These are phyloP conservation scores for Quercus variabilis DNA, from an alignment of 306 rosid species.

Conservation along the genomic window DNA sequence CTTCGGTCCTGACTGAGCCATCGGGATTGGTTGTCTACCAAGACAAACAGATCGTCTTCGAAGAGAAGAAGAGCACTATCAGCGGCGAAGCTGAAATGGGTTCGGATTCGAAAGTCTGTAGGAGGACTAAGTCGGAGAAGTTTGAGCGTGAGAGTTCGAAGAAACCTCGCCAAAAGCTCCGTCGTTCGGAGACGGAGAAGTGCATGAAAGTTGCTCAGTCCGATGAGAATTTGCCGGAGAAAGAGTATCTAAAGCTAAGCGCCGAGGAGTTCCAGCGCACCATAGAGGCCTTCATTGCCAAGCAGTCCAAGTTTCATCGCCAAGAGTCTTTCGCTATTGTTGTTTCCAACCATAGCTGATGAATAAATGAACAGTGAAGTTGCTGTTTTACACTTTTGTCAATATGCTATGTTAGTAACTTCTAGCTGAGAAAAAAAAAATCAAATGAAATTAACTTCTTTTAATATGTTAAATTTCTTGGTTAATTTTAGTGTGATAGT, in stretches of 20 bases:
- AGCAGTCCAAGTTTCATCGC: slow-evolving; percentile 60
- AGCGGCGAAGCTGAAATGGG: slow-evolving; percentile 4
- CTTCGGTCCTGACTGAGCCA: slow-evolving; percentile 5
- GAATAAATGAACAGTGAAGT: too few relatives aligned
- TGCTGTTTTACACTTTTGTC: not conserved
- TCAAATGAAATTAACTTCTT: not conserved
- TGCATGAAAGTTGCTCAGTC: slow-evolving; percentile 4
- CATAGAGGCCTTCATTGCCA: slow-evolving; percentile 76
- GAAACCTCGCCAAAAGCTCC: slow-evolving; percentile 17
- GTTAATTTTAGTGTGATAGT: not conserved
- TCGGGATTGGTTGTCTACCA: slow-evolving; percentile 20
- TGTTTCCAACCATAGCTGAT: slow-evolving; percentile 22
- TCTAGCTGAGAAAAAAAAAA: not conserved
- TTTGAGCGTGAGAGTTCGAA: slow-evolving; percentile 1
- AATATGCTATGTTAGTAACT: not conserved
- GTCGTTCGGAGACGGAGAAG: slow-evolving; percentile 59
- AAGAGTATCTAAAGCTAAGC: slow-evolving; percentile 37
- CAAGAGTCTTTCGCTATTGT: slow-evolving; percentile 53
- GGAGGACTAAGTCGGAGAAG: slow-evolving; percentile 50
- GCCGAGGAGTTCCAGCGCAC: slow-evolving; percentile 74
- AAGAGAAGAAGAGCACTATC: not conserved
- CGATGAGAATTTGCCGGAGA: slow-evolving; percentile 15
- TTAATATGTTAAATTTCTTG: not conserved
- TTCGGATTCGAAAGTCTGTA: slow-evolving; percentile 10
- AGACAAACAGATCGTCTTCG: slow-evolving; percentile 55